Evolutionary conservation across 176 grass and related monocot species (phyloP).

Genomic region (Urochloa ruziziensis): DNA sequence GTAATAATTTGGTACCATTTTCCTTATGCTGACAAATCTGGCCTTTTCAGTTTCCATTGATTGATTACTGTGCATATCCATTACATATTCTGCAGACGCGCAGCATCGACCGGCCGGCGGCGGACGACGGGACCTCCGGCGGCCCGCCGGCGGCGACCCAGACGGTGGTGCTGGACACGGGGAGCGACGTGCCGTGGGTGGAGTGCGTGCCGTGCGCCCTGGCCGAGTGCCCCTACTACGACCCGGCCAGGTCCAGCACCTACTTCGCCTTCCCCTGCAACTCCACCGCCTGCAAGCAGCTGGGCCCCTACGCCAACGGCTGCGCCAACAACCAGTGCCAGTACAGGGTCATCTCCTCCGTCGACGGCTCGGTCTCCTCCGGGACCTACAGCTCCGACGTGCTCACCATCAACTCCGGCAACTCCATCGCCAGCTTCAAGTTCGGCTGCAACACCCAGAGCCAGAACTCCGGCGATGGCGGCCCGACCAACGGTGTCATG

Average conservation of each 20-base stretch:
- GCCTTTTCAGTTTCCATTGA: no score
- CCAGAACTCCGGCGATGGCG: conserved; percentile 31
- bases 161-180: background rate
- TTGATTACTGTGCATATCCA: no score
- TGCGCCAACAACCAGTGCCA: background rate
- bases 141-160: background rate
- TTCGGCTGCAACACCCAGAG: conserved; percentile 44
- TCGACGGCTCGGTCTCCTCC: background rate
- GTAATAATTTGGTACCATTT: background rate
- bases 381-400: conserved; percentile 6
- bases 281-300: background rate
- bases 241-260: background rate
- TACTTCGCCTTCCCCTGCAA: background rate
- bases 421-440: conserved; percentile 3
- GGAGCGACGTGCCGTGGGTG: background rate
- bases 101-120: background rate
- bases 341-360: background rate
- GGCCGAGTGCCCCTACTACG: background rate
- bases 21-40: background rate
- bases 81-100: no score
- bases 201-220: background rate
- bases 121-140: background rate
- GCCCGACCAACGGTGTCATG: conserved; percentile 37
- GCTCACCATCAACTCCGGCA: conserved; percentile 31
- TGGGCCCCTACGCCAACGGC: background rate